Percentiles rank a stretch among this genome's conserved stretches.
phyloP scores from a whole-genome alignment of 441 rosid species.

The Pelargonium fulgidum region DNA sequence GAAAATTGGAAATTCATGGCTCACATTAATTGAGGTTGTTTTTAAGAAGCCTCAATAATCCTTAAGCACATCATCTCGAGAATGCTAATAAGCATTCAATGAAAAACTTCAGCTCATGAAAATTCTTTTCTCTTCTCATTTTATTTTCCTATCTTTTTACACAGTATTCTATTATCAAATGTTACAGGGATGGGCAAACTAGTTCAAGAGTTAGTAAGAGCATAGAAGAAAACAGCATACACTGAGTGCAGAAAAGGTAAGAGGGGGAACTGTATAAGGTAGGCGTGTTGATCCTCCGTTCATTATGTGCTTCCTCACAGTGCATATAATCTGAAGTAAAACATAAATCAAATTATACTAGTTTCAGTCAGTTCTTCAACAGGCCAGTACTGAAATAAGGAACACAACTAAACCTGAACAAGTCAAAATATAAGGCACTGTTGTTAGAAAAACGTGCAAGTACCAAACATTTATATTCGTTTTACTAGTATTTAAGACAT shows the following conservation, averaged over 20 bases:
- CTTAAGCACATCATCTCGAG: too few species aligned
- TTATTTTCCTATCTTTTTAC: background rate
- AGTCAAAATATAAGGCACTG: background rate
- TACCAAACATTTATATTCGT: background rate
- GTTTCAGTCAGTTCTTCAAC: background rate
- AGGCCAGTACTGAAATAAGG: slow-evolving; percentile 14
- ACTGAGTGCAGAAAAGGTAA: slow-evolving; percentile 52
- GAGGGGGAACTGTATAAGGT: slow-evolving; percentile 51
- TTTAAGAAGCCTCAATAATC: background rate
- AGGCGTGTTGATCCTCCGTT: slow-evolving; percentile 51
- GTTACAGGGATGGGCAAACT: slow-evolving; percentile 1
- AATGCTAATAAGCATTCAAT: too few species aligned
- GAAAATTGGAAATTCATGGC: background rate
- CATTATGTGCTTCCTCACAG: slow-evolving; percentile 51
- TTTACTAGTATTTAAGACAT: background rate
- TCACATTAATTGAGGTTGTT: background rate
- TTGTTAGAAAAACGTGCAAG: background rate
- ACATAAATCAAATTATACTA: slow-evolving; percentile 8
- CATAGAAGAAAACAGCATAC: slow-evolving; percentile 28
- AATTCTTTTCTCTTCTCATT: background rate
- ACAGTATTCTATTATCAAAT: background rate
- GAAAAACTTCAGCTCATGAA: too few species aligned
- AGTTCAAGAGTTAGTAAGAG: background rate
- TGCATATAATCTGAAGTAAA: slow-evolving; percentile 46
- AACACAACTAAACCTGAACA: slow-evolving; percentile 11